Percentiles rank a stretch among this genome's conserved stretches.
Conservation (phyloP, 768 basidiomycete species). For the Trametes cubensis region DNA sequence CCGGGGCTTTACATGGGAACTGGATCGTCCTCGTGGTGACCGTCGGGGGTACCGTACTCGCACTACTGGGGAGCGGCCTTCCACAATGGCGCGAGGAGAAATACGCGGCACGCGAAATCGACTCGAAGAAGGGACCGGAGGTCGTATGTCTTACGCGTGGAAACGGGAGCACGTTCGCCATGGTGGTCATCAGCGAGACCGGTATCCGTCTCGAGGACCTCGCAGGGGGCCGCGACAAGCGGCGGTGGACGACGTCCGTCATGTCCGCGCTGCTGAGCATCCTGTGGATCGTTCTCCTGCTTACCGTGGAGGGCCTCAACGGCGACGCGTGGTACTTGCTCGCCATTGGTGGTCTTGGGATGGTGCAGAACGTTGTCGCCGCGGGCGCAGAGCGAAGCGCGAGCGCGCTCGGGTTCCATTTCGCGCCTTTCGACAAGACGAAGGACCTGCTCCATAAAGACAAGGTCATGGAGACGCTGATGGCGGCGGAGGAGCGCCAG, state of each 20-base stretch:
- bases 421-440: constrained; percentile 8
- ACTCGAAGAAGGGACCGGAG: constrained; percentile 20
- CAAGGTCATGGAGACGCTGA: constrained; percentile 27
- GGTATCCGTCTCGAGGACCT: constrained; percentile 36
- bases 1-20: constrained; percentile 30
- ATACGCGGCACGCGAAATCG: constrained; percentile 31
- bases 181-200: constrained; percentile 35
- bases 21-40: constrained; percentile 38
- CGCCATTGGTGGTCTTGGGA: constrained; percentile 30
- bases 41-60: constrained; percentile 32
- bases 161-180: constrained; percentile 35
- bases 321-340: constrained; percentile 30
- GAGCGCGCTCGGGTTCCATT: constrained; percentile 30
- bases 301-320: constrained; percentile 29
- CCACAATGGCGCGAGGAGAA: constrained; percentile 38
- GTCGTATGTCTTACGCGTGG: constrained; percentile 35
- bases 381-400: constrained; percentile 29
- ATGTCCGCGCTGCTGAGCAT: constrained; percentile 20
- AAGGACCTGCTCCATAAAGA: background rate
- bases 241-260: constrained; percentile 10
- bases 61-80: constrained; percentile 29
- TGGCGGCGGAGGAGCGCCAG: constrained; percentile 19
- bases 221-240: constrained; percentile 29
- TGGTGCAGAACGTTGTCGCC: constrained; percentile 32
- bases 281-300: constrained; percentile 32